Evolutionary conservation across 169 alveolate species (phyloP).

Genomic region (Eimeria acervulina): DNA sequence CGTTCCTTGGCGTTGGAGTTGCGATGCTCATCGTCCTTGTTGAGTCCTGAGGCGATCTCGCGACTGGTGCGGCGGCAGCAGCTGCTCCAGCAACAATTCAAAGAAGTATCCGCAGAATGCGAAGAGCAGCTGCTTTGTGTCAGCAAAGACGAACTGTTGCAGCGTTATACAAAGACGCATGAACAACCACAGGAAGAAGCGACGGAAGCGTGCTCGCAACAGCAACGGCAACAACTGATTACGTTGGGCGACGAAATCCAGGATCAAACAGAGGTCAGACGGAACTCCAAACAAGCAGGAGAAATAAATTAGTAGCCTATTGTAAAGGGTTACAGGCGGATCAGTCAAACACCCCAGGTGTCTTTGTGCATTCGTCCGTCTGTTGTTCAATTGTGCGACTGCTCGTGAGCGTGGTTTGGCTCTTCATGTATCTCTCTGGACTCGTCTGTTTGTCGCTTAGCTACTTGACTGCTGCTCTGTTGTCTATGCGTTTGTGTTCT

Average conservation of each 20-base stretch:
- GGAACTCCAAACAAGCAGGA: neutral
- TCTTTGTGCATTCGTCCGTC: neutral
- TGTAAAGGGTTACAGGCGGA: neutral
- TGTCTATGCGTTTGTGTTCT: neutral
- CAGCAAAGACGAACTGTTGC: slow-evolving; percentile 61
- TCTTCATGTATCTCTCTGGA: neutral
- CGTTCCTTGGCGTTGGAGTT: slow-evolving; percentile 68
- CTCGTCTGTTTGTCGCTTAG: neutral
- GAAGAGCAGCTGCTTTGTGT: slow-evolving; percentile 61
- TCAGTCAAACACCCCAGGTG: neutral
- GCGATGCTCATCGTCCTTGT: slow-evolving; percentile 66
- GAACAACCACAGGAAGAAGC: slow-evolving; percentile 55
- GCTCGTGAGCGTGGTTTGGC: neutral
- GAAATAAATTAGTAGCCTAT: neutral
- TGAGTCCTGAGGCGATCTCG: slow-evolving; percentile 36
- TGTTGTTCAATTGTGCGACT: too few relatives aligned
- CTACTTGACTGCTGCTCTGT: neutral
- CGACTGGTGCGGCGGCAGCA: slow-evolving; percentile 63
- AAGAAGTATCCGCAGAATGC: slow-evolving; percentile 13
- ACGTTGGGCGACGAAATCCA: slow-evolving; percentile 77
- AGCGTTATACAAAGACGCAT: neutral
- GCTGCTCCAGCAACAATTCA: slow-evolving; percentile 62
- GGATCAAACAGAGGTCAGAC: slow-evolving; percentile 74
- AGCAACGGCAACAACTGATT: slow-evolving; percentile 51
- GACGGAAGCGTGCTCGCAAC: slow-evolving; percentile 15